phyloP scores from a whole-genome alignment of 768 basidiomycete genomes.

The Sarcodon sp. region DNA sequence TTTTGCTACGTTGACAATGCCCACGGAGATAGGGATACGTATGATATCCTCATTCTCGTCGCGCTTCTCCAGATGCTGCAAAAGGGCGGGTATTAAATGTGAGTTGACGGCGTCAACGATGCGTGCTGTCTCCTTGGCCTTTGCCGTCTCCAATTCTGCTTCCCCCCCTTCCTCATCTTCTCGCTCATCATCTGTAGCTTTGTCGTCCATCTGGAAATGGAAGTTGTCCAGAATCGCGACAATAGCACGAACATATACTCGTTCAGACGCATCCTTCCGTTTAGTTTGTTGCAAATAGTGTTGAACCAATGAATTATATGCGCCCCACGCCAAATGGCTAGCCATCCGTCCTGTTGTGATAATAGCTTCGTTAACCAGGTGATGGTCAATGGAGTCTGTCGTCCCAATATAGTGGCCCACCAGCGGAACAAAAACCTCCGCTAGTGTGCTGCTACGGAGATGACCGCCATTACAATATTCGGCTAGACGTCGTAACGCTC shows the following conservation, averaged over 20 bases:
- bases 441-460: constrained; percentile 55
- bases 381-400: constrained; percentile 57
- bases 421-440: constrained; percentile 80
- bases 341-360: constrained; percentile 67
- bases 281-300: constrained; percentile 64
- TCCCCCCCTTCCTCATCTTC: constrained; percentile 15
- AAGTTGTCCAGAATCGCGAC: constrained; percentile 84
- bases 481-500: constrained; percentile 76
- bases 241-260: constrained; percentile 73
- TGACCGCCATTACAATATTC: constrained; percentile 59
- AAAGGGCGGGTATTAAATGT: constrained; percentile 67
- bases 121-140: constrained; percentile 14
- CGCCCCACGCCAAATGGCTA: constrained; percentile 66
- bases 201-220: constrained; percentile 71
- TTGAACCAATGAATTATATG: constrained; percentile 70
- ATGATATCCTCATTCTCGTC: constrained; percentile 74
- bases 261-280: constrained; percentile 59
- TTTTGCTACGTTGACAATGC: constrained; percentile 74
- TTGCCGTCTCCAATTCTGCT: constrained; percentile 7
- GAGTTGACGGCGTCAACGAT: constrained; percentile 69
- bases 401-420: constrained; percentile 69
- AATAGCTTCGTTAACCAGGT: constrained; percentile 86
- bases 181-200: constrained; percentile 23
- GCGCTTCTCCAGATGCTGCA: constrained; percentile 71
- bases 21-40: constrained; percentile 80